Base-by-base conservation (phyloP, 176 grass and related monocot species). In the Aegilops umbellulata region DNA sequence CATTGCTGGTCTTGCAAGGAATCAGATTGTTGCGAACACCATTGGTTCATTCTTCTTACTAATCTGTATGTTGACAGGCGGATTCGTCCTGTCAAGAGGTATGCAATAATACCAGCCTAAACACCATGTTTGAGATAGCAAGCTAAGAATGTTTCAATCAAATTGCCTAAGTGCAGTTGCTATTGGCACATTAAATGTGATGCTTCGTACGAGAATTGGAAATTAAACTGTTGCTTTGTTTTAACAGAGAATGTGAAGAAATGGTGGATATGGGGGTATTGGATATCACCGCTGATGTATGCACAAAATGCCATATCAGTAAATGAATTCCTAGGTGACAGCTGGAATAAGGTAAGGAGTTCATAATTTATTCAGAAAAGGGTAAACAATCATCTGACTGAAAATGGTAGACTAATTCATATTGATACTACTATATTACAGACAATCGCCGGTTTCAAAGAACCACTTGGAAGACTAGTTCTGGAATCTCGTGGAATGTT, bases 181-280 rank as follows among this genome's bases (percentile, higher is more conserved):
- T 87, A 72, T 53, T 13, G 75, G 16, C 10, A 36, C 65, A 72
- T 64, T 69, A 30, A 41, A 55, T 35, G 53, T 53, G 36, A 23
- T 53, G 39, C 19, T 1, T 39, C 55, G 9, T 75, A 58, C 9
- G 19, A 58, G 62, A 34, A 46, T 67, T 12, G 19, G 0, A n/a
- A 69, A 44, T 22, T 58, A 51, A 79, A 35, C 44, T 38, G 57
- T 14, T 64, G 75, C 27, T 76, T 3, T 44, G 4, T 36, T 70
- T n/a, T 84, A 41, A 34, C 78, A 97, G 94, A 89, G 26, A 62
- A 90, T 70, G 66, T 97, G 15, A 92, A 88, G 65, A 94, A 92
- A 81, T 97, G 94, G 94, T 97, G 92, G 94, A 89, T 92, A 78
- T 97, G 94, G 94, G 94, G 92, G 26, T 97, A 97, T 46, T 97